Conservation (phyloP, 139 green algal genomes). For the Nannochloris sp. region DNA sequence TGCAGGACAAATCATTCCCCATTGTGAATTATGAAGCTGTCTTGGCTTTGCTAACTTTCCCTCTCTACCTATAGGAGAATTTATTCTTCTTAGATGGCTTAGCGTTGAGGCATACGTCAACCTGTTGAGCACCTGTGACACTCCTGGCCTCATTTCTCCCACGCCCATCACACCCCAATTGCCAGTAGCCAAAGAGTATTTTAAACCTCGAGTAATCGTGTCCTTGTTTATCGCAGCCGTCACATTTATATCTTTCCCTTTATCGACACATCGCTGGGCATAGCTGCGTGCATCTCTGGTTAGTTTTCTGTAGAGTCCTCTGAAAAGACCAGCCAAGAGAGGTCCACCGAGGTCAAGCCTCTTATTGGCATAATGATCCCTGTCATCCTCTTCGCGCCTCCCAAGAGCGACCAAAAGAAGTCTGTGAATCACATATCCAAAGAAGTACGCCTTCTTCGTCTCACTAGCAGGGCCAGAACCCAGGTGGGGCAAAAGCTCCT, state of each 20-base stretch:
- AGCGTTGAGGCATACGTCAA: constrained; percentile 93
- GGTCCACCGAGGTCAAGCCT: constrained; percentile 84
- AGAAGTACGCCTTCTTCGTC: constrained; percentile 67
- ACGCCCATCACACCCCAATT: constrained; percentile 90
- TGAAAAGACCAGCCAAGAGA: constrained; percentile 76
- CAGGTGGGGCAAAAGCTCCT: constrained; percentile 95
- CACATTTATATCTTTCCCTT: constrained; percentile 70
- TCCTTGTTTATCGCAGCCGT: constrained; percentile 76
- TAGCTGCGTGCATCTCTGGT: constrained; percentile 83
- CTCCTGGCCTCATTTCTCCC: constrained; percentile 67
- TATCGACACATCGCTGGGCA: constrained; percentile 51
- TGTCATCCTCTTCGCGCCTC: constrained; percentile 75
- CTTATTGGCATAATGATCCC: constrained; percentile 99
- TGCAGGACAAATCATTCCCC: constrained; percentile 95
- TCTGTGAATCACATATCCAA: constrained; percentile 61
- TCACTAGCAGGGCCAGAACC: constrained; percentile 64
- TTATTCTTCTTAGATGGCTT: constrained; percentile 91
- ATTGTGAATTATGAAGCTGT: constrained; percentile 98
- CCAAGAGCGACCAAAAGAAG: constrained; percentile 77
- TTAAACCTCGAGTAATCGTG: constrained; percentile 85
- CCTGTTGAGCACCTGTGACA: constrained; percentile 91
- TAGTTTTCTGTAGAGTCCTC: constrained; percentile 89
- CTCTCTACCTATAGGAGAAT: constrained; percentile 91
- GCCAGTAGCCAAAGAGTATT: constrained; percentile 93
- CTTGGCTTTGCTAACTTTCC: constrained; percentile 91